Conservation (phyloP, 805 yeast species). For the Candida boleticola region DNA sequence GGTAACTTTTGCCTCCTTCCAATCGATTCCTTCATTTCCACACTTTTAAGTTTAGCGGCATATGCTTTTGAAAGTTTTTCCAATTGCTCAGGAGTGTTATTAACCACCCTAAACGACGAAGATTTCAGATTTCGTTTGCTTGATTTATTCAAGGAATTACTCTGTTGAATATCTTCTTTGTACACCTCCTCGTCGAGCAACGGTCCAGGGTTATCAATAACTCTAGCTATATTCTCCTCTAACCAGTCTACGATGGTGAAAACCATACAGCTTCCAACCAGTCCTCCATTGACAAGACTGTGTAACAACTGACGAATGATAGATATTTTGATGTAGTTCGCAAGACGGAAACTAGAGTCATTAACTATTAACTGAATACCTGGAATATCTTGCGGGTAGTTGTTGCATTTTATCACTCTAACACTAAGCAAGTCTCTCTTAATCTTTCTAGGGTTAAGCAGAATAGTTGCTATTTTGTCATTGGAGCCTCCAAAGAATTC, state of each 20-base stretch:
- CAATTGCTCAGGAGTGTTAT: conserved; percentile 5
- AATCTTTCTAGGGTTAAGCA: conserved; percentile 18
- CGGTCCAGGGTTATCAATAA: conserved; percentile 76
- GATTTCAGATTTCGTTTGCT: background rate
- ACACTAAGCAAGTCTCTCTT: conserved; percentile 18
- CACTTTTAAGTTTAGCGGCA: conserved; percentile 23
- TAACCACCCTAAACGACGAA: background rate
- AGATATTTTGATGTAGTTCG: conserved; percentile 68
- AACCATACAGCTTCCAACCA: conserved; percentile 70
- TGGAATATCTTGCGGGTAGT: conserved; percentile 67
- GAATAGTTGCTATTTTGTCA: conserved; percentile 23
- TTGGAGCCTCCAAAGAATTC: conserved; percentile 24
- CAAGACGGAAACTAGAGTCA: conserved; percentile 49
- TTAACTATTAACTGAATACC: conserved; percentile 57
- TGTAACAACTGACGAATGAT: conserved; percentile 47
- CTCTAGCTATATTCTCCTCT: conserved; percentile 53
- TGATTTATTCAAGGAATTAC: background rate
- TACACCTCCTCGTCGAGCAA: conserved; percentile 28
- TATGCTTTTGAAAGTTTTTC: conserved; percentile 15
- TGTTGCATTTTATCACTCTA: conserved; percentile 23
- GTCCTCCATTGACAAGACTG: conserved; percentile 38
- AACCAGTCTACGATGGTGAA: conserved; percentile 76
- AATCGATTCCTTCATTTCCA: conserved; percentile 35
- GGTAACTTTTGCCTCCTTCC: conserved; percentile 60
- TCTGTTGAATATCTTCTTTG: background rate